Evolutionary conservation across 441 rosid genomes (phyloP).

Genomic region (Gossypium davidsonii): DNA sequence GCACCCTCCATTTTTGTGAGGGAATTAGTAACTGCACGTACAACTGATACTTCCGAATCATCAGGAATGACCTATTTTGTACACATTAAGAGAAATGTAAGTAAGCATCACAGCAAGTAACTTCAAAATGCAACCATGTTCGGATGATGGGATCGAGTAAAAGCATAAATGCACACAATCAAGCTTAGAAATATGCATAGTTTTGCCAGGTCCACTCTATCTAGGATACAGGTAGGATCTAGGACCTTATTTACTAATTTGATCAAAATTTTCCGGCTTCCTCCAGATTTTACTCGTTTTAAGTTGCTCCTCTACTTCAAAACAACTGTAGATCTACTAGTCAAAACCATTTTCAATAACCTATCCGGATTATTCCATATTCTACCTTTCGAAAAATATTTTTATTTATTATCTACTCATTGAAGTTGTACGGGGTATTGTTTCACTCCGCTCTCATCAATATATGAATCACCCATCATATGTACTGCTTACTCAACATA

Average conservation of each 20-base stretch:
- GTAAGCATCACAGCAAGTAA: neutral
- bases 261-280: neutral
- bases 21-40: conserved; percentile 47
- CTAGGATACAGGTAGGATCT: neutral
- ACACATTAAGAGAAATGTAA: conserved; percentile 4
- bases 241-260: neutral
- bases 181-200: neutral
- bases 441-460: neutral
- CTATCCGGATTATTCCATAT: no score
- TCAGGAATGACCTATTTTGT: conserved; percentile 50
- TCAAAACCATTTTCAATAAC: neutral
- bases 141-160: neutral
- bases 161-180: neutral
- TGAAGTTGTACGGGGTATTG: neutral
- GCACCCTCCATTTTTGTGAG: conserved; percentile 61
- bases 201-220: neutral
- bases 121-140: neutral
- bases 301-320: no score
- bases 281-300: neutral
- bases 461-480: neutral
- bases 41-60: conserved; percentile 53
- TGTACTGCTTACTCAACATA: neutral
- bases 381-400: neutral
- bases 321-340: no score
- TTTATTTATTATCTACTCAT: neutral